These are phyloP conservation scores for Zizania palustris DNA, from an alignment of 202 grass and related monocot species.

Conservation along the genomic window DNA sequence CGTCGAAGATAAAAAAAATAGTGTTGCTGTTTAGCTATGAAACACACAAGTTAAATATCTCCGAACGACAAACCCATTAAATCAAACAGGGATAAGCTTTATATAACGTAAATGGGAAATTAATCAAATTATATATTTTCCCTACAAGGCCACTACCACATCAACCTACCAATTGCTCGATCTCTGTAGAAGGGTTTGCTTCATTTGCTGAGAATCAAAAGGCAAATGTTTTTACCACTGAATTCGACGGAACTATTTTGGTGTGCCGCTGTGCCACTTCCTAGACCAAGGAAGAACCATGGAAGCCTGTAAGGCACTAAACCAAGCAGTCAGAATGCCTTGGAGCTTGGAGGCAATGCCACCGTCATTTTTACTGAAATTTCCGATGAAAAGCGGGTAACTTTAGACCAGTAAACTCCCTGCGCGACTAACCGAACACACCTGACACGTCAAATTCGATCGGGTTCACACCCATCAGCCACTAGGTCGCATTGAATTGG, in stretches of 20 bases:
- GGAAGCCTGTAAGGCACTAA: not conserved
- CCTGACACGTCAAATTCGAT: not conserved
- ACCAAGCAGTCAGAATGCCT: constrained; percentile 13
- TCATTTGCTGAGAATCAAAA: not conserved
- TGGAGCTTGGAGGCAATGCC: not conserved
- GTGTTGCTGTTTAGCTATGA: constrained; percentile 4
- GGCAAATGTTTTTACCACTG: not conserved
- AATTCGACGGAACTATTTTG: not conserved
- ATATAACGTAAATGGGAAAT: not conserved
- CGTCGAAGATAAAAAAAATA: not conserved
- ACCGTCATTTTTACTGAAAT: not conserved
- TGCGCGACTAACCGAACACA: not conserved
- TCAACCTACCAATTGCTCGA: not conserved
- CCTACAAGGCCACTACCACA: not conserved
- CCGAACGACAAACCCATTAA: constrained; percentile 7
- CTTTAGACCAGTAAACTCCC: constrained; percentile 25
- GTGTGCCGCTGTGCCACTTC: not conserved
- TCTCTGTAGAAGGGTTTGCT: not conserved
- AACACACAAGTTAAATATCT: not conserved
- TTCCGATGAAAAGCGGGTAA: not conserved
- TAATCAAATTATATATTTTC: not conserved
- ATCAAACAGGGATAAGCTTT: not conserved
- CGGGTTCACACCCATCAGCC: not conserved
- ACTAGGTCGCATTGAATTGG: not conserved
- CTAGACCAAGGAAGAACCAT: constrained; percentile 10